These are phyloP conservation scores for Nitzschia palea DNA, from an alignment of 108 stramenopile species.

Conservation along the genomic window DNA sequence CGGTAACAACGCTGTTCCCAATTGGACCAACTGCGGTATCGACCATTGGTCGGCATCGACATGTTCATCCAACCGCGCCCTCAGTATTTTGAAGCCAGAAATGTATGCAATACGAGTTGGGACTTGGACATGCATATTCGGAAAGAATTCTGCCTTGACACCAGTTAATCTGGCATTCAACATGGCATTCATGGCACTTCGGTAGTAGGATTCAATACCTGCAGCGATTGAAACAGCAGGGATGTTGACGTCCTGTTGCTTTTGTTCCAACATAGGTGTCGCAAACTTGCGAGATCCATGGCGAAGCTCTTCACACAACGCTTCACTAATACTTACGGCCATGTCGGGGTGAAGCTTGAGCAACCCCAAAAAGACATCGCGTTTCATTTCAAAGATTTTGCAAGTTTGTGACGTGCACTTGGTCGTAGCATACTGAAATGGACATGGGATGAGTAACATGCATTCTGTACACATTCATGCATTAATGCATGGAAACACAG, in stretches of 20 bases:
- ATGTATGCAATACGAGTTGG: slow-evolving; percentile 76
- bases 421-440: slow-evolving; percentile 22
- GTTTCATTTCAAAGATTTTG: slow-evolving; percentile 45
- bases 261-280: slow-evolving; percentile 53
- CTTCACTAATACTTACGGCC: slow-evolving; percentile 29
- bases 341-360: slow-evolving; percentile 39
- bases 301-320: slow-evolving; percentile 37
- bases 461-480: too few relatives aligned
- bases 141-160: slow-evolving; percentile 53
- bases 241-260: slow-evolving; percentile 43
- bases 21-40: slow-evolving; percentile 31
- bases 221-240: slow-evolving; percentile 69
- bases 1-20: slow-evolving; percentile 53
- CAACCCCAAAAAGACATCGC: slow-evolving; percentile 24
- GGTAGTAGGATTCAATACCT: slow-evolving; percentile 81
- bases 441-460: too few relatives aligned
- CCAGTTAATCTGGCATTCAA: slow-evolving; percentile 67
- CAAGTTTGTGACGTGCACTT: slow-evolving; percentile 35
- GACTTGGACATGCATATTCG: slow-evolving; percentile 82
- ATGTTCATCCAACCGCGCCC: slow-evolving; percentile 41
- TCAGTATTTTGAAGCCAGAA: slow-evolving; percentile 67
- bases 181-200: slow-evolving; percentile 59
- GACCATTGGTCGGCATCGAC: slow-evolving; percentile 35
- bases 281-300: slow-evolving; percentile 32
- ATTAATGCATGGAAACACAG: too few relatives aligned